These are phyloP conservation scores for Aspergillus conjunctus DNA, from an alignment of 495 filamentous ascomycete species.

Conservation along the genomic window DNA sequence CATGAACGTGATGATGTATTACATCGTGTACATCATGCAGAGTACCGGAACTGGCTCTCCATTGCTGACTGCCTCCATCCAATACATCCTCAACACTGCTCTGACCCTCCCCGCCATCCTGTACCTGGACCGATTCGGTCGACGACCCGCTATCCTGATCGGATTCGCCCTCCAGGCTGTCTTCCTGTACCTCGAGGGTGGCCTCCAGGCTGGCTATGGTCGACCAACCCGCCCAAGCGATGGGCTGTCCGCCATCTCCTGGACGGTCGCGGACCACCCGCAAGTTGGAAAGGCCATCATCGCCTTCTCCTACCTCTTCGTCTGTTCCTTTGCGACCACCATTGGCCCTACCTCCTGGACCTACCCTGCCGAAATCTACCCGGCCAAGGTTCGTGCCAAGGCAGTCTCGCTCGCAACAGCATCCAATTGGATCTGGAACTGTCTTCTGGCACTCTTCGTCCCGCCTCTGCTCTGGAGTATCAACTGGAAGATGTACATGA, in stretches of 20 bases:
- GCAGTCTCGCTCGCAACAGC: slow-evolving; percentile 66
- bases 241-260: slow-evolving; percentile 52
- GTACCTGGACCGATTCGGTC: slow-evolving; percentile 56
- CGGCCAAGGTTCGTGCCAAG: slow-evolving; percentile 65
- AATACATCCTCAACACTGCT: slow-evolving; percentile 76
- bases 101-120: slow-evolving; percentile 64
- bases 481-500: slow-evolving; percentile 31
- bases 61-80: slow-evolving; percentile 70
- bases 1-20: slow-evolving; percentile 81
- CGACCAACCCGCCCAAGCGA: slow-evolving; percentile 43
- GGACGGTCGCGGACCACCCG: slow-evolving; percentile 55
- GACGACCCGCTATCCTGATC: slow-evolving; percentile 53
- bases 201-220: slow-evolving; percentile 64
- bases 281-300: slow-evolving; percentile 55
- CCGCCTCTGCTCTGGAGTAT: slow-evolving; percentile 24
- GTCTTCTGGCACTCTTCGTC: slow-evolving; percentile 23
- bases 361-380: slow-evolving; percentile 69
- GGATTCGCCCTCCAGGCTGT: slow-evolving; percentile 54
- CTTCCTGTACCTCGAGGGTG: slow-evolving; percentile 55
- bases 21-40: slow-evolving; percentile 76
- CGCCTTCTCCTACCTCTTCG: slow-evolving; percentile 66
- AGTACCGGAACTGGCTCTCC: slow-evolving; percentile 61
- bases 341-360: slow-evolving; percentile 51
- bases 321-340: slow-evolving; percentile 62
- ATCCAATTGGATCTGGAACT: slow-evolving; percentile 65